Conservation (phyloP, 108 stramenopile genomes). For the Cylindrotheca closterium region DNA sequence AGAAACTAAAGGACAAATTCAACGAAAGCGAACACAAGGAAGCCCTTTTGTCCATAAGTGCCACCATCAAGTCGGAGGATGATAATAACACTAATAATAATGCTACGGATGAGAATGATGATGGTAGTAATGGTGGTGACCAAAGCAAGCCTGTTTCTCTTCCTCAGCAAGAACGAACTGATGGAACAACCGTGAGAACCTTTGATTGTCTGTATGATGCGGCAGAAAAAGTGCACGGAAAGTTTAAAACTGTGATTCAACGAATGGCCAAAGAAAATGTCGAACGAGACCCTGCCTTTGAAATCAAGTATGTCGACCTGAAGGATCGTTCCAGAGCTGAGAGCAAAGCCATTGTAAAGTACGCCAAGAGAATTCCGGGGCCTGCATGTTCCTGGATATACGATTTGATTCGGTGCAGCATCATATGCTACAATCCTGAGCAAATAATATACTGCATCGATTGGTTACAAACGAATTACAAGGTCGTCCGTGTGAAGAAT, state of each 20-base stretch:
- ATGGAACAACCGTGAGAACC: neutral
- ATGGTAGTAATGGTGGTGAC: too few species aligned
- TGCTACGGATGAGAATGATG: neutral
- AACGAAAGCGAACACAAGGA: neutral
- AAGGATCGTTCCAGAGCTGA: slow-evolving; percentile 26
- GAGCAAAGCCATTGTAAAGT: slow-evolving; percentile 25
- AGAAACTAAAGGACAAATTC: neutral
- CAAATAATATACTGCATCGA: slow-evolving; percentile 27
- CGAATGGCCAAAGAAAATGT: slow-evolving; percentile 13
- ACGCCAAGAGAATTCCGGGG: slow-evolving; percentile 16
- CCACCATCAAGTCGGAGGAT: too few species aligned
- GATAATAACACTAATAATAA: neutral
- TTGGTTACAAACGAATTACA: slow-evolving; percentile 21
- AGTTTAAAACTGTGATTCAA: slow-evolving; percentile 13
- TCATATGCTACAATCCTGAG: slow-evolving; percentile 25
- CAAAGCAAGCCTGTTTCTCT: neutral
- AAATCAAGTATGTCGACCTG: slow-evolving; percentile 5
- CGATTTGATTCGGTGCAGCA: slow-evolving; percentile 26
- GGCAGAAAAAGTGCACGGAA: slow-evolving; percentile 10
- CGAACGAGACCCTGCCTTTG: slow-evolving; percentile 1
- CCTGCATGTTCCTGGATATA: slow-evolving; percentile 38
- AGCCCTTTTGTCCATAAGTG: neutral
- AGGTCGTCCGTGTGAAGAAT: slow-evolving; percentile 31
- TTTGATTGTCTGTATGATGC: slow-evolving; percentile 22
- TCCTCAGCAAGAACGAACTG: neutral